Evolutionary conservation across 257 asterid species (phyloP), one percentile per base, ranked within the genome.

Genomic region (Salvia hispanica): DNA sequence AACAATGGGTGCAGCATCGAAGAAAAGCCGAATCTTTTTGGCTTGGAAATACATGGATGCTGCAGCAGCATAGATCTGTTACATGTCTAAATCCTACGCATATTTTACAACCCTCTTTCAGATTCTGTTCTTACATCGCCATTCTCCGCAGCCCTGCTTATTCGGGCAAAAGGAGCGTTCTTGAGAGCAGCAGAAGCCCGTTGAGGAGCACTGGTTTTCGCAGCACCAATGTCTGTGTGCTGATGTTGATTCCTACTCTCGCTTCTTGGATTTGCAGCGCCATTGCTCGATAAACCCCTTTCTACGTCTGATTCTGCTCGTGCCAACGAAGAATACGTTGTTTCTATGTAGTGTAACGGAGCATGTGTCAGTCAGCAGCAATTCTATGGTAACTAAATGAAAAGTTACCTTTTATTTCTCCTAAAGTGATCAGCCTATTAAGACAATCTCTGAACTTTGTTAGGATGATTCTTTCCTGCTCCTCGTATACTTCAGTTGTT

Each of bases 371-470:
- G 31, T 25, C 31, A 2, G 31, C 3, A 25, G 31, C 31, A 25
- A 25, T 1, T 25, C 31, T 25, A 2, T 25, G 31, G 31, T 25
- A 25, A 25, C 31, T 25, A 47, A 69, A 34, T 34, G 39, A 34
- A 34, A 34, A 34, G 6, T 34, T 34, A 74, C 96, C 96, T 84
- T 84, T 84, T 69, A 90, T 76, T 76, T 90, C 85, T 77, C 97
- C 97, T 61, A 83, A 79, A 42, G 91, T 84, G 75, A 88, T 79
- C 60, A 91, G 97, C 66, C 85, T 81, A 76, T 86, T 83, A 11
- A 91, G 97, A 80, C 96, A 91, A 70, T 91, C 96, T 61, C 93
- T 87, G 59, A 91, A 88, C 82, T 81, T 82, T 10, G 88, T 82
- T 85, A 91, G 76, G 51, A 86, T 79, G 44, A 91, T 84, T 80